Conservation (phyloP, 2,329 filamentous ascomycete species). For the Zymoseptoria pseudotritici region DNA sequence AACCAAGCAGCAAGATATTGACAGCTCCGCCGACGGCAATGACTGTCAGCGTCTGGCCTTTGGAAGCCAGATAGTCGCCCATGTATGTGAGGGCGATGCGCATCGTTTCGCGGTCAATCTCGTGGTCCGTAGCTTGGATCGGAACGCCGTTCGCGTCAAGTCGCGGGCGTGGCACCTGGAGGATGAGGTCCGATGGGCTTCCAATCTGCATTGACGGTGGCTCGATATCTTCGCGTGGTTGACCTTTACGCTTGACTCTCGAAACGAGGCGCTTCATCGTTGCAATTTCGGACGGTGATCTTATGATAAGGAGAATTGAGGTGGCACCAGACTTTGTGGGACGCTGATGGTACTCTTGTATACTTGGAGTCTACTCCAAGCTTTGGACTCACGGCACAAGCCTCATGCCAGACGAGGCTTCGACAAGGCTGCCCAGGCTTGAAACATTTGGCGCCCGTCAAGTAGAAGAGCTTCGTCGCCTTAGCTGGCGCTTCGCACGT, state of each 20-base stretch:
- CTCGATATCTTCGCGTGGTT: neutral
- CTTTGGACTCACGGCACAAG: neutral
- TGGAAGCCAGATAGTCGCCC: neutral
- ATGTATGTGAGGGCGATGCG: neutral
- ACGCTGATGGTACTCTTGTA: no score
- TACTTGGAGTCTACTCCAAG: neutral
- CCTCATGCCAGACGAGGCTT: no score
- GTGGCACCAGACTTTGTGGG: no score
- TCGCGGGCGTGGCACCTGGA: neutral
- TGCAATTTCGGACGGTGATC: neutral
- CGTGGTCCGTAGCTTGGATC: neutral
- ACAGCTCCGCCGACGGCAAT: constrained; percentile 3
- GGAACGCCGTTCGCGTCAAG: neutral
- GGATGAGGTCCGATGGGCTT: neutral
- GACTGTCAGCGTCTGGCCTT: neutral
- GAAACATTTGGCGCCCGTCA: neutral
- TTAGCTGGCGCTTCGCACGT: no score
- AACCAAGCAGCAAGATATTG: constrained; percentile 1
- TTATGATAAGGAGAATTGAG: neutral
- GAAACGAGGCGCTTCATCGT: neutral
- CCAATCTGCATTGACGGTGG: neutral
- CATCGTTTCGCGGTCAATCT: constrained; percentile 1
- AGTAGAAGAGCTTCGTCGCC: no score
- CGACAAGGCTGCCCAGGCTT: neutral
- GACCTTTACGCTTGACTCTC: neutral